phyloP scores from a whole-genome alignment of 1,284 basidiomycete species.

The Puccinia novopanici region DNA sequence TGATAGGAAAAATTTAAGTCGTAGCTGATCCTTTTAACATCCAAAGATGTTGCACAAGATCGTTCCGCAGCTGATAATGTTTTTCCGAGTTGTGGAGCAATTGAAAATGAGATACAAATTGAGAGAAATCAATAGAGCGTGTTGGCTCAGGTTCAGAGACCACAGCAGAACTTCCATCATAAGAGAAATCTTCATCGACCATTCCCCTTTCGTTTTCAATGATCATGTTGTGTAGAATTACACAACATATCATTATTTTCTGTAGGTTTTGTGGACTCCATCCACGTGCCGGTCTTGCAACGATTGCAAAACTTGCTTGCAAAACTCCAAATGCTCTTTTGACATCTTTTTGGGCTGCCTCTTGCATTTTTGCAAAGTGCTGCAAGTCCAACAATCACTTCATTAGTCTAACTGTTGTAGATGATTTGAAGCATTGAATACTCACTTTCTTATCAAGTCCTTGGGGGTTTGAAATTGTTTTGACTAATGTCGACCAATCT shows the following conservation, averaged over 20 bases:
- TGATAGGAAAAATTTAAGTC: too few relatives aligned
- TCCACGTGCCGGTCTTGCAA: background rate
- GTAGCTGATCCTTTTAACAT: background rate
- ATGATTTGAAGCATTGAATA: background rate
- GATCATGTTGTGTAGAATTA: too few relatives aligned
- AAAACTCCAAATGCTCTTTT: background rate
- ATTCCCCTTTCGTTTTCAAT: background rate
- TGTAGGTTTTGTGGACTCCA: background rate
- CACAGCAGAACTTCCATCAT: background rate
- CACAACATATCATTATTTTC: too few relatives aligned
- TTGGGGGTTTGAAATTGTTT: background rate
- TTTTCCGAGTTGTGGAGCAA: background rate
- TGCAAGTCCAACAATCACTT: background rate
- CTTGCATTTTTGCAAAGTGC: conserved; percentile 8
- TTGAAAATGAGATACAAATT: background rate
- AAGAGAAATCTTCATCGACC: background rate
- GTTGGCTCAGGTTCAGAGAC: background rate
- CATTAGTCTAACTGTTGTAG: background rate
- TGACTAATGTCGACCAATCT: background rate
- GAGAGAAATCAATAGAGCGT: background rate
- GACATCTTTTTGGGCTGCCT: too few relatives aligned
- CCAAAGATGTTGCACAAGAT: conserved; percentile 16
- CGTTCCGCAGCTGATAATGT: background rate
- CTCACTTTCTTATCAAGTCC: background rate
- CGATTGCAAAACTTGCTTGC: background rate